phyloP scores from a whole-genome alignment of 164 flowering plant species.

The Aristolochia fimbriata region DNA sequence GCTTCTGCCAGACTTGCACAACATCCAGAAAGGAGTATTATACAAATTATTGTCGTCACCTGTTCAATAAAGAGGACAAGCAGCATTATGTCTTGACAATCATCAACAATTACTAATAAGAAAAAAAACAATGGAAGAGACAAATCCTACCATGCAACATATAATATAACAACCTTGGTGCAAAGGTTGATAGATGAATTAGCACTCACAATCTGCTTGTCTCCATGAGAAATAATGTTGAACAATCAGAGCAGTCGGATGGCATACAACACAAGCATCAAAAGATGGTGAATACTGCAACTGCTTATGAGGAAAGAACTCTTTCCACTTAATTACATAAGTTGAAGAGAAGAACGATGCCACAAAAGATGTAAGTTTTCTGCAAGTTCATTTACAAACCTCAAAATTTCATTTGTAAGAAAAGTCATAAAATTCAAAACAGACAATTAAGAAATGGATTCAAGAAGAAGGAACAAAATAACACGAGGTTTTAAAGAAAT shows the following conservation, averaged over 20 bases:
- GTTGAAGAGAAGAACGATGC: conserved; percentile 62
- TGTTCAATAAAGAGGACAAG: conserved; percentile 1
- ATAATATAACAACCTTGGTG: neutral
- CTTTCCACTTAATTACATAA: conserved; percentile 56
- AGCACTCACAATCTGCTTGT: conserved; percentile 75
- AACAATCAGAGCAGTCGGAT: conserved; percentile 54
- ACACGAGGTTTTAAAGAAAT: conserved; percentile 4
- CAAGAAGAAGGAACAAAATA: neutral
- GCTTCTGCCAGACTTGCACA: conserved; percentile 71
- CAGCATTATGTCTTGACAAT: neutral
- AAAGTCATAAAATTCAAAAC: neutral
- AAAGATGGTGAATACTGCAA: conserved; percentile 56
- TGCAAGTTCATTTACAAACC: conserved; percentile 22
- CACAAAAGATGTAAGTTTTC: conserved; percentile 45
- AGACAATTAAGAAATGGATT: neutral
- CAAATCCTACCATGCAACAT: neutral
- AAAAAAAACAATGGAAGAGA: neutral
- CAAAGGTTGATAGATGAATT: neutral
- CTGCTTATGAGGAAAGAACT: conserved; percentile 48
- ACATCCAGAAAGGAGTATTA: conserved; percentile 88
- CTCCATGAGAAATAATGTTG: conserved; percentile 77
- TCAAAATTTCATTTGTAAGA: neutral
- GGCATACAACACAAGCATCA: conserved; percentile 74
- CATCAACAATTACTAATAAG: neutral
- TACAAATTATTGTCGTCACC: conserved; percentile 88